Percentiles rank a stretch among this genome's conserved stretches.
Evolutionary conservation across 169 alveolate genomes (phyloP).

Genomic region (Cryptosporidium andersoni): DNA sequence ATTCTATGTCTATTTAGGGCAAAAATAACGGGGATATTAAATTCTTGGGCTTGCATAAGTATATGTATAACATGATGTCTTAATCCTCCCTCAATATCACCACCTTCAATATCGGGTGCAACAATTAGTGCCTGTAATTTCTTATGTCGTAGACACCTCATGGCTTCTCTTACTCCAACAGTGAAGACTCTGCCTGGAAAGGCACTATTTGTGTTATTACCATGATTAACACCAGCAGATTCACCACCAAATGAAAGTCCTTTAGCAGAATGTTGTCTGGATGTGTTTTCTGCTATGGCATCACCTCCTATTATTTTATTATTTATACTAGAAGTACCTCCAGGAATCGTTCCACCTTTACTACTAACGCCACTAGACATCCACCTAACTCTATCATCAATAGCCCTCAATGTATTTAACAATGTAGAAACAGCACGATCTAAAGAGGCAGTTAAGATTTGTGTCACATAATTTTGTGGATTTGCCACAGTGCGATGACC

Average conservation of each 20-base stretch:
- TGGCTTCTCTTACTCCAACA: conserved; percentile 71
- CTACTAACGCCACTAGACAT: conserved; percentile 49
- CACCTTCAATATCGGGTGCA: conserved; percentile 70
- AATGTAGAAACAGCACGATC: conserved; percentile 52
- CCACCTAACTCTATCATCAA: conserved; percentile 70
- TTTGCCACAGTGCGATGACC: conserved; percentile 56
- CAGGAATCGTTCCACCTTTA: conserved; percentile 18
- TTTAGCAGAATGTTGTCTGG: background rate
- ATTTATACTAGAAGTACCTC: conserved; percentile 17
- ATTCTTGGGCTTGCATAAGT: conserved; percentile 68
- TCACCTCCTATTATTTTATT: background rate
- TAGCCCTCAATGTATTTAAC: conserved; percentile 61
- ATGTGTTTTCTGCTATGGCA: background rate
- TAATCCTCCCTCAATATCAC: conserved; percentile 62
- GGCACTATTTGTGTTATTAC: background rate
- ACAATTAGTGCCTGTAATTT: conserved; percentile 61
- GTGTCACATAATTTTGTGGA: conserved; percentile 61
- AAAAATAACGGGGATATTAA: conserved; percentile 61
- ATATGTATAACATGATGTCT: conserved; percentile 70
- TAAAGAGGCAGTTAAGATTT: conserved; percentile 61
- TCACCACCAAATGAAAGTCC: conserved; percentile 1
- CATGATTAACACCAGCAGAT: conserved; percentile 1
- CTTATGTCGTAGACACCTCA: conserved; percentile 63
- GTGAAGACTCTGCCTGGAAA: conserved; percentile 70
- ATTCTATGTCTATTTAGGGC: conserved; percentile 63